Evolutionary conservation across 768 basidiomycete genomes (phyloP).

Genomic region (Tricholoma hemisulphureum): DNA sequence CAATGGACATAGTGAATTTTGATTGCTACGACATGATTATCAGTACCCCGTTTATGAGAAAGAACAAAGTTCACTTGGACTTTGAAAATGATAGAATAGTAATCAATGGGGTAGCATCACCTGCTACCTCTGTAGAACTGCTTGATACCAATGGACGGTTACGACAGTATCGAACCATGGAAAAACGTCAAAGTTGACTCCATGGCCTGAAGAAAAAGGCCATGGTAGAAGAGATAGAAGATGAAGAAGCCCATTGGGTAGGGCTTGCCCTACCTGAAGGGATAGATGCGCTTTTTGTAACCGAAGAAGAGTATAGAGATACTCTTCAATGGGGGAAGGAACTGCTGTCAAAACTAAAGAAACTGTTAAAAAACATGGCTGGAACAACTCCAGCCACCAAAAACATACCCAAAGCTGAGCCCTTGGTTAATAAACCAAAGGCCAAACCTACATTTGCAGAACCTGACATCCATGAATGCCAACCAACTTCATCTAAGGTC

Average conservation of each 20-base stretch:
- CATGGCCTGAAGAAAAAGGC: not conserved
- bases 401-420: too few species aligned
- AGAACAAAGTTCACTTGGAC: slow-evolving; percentile 23
- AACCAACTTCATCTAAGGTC: too few species aligned
- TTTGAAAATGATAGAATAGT: slow-evolving; percentile 17
- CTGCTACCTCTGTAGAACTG: not conserved
- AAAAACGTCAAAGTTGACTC: slow-evolving; percentile 4
- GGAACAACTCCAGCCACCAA: not conserved
- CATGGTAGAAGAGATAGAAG: not conserved
- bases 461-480: too few species aligned
- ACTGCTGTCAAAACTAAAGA: not conserved
- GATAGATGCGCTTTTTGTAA: too few species aligned
- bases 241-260: too few species aligned
- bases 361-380: not conserved
- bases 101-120: slow-evolving; percentile 2
- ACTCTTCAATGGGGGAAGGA: not conserved
- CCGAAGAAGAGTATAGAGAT: too few species aligned
- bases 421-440: too few species aligned
- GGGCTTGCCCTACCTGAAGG: too few species aligned
- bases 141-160: not conserved
- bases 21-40: slow-evolving; percentile 36
- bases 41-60: slow-evolving; percentile 32
- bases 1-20: slow-evolving; percentile 36
- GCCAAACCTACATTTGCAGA: too few species aligned
- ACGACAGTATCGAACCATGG: not conserved